Evolutionary conservation across 306 rosid genomes (phyloP).

Genomic region (Arachis stenosperma): DNA sequence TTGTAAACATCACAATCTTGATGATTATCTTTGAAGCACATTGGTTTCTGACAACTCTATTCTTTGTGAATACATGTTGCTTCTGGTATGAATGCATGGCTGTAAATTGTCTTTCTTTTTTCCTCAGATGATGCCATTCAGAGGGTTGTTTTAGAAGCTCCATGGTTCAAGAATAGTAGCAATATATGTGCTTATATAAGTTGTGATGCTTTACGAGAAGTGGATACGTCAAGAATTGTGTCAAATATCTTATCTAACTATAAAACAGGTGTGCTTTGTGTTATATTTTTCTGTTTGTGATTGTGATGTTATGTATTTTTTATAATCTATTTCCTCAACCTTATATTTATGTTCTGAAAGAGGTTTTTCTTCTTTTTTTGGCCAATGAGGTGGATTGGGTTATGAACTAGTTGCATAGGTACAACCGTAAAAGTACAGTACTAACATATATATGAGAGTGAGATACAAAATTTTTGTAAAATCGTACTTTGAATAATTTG

Average conservation of each 20-base stretch:
- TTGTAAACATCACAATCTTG: neutral
- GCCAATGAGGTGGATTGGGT: neutral
- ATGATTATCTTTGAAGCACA: neutral
- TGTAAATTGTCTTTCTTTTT: no score
- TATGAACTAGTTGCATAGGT: neutral
- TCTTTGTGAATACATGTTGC: neutral
- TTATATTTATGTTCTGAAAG: neutral
- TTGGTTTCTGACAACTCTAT: neutral
- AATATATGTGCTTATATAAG: constrained; percentile 39
- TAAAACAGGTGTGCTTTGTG: constrained; percentile 16
- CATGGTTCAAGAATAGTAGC: constrained; percentile 44
- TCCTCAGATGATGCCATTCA: constrained; percentile 43
- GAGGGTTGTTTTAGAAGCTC: constrained; percentile 39
- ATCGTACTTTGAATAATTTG: neutral
- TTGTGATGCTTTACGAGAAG: constrained; percentile 43
- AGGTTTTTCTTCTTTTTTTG: neutral
- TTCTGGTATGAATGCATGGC: neutral
- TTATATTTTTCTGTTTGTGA: neutral
- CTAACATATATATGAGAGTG: no score
- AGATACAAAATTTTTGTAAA: neutral
- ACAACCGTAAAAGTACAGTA: no score
- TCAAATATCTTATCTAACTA: constrained; percentile 34
- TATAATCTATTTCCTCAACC: neutral
- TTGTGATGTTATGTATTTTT: neutral
- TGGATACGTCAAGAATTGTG: constrained; percentile 42